These are phyloP conservation scores for Hanseniaspora meyeri DNA, from an alignment of 805 yeast species.

Conservation along the genomic window DNA sequence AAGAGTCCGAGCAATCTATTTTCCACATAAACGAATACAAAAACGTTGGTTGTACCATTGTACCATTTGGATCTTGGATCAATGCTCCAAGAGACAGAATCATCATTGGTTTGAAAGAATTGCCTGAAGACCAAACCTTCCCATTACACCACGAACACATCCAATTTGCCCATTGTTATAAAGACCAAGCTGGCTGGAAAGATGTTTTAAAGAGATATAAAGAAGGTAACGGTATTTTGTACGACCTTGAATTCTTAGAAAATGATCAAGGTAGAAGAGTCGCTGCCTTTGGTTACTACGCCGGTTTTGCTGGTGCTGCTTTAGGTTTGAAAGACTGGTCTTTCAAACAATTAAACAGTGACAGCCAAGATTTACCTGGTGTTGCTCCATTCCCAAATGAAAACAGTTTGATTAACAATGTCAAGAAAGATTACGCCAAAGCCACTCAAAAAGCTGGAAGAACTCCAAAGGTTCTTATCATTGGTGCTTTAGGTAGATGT, in stretches of 20 bases:
- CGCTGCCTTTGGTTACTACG: conserved; percentile 98
- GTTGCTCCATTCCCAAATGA: conserved; percentile 78
- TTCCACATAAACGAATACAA: conserved; percentile 67
- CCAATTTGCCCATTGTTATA: conserved; percentile 97
- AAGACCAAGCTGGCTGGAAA: conserved; percentile 95
- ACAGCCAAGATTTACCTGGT: conserved; percentile 59
- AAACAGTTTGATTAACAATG: conserved; percentile 56
- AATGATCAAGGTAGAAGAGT: conserved; percentile 95
- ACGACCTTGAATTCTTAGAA: conserved; percentile 88
- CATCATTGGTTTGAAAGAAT: conserved; percentile 85
- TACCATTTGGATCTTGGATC: conserved; percentile 89
- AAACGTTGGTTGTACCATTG: conserved; percentile 72
- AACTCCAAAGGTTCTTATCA: conserved; percentile 70
- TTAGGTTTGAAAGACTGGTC: conserved; percentile 91
- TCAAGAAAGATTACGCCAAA: conserved; percentile 42
- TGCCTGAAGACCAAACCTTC: conserved; percentile 79
- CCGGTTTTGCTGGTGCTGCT: conserved; percentile 99
- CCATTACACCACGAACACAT: conserved; percentile 93
- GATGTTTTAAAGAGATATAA: conserved; percentile 82
- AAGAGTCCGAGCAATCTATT: conserved; percentile 72
- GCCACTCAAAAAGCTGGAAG: conserved; percentile 46
- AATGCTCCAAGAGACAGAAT: conserved; percentile 81
- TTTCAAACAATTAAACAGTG: conserved; percentile 65
- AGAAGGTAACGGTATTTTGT: conserved; percentile 77
- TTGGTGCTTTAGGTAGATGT: conserved; percentile 97